phyloP scores from a whole-genome alignment of 2,329 filamentous ascomycete species.

The Venturia carpophila region DNA sequence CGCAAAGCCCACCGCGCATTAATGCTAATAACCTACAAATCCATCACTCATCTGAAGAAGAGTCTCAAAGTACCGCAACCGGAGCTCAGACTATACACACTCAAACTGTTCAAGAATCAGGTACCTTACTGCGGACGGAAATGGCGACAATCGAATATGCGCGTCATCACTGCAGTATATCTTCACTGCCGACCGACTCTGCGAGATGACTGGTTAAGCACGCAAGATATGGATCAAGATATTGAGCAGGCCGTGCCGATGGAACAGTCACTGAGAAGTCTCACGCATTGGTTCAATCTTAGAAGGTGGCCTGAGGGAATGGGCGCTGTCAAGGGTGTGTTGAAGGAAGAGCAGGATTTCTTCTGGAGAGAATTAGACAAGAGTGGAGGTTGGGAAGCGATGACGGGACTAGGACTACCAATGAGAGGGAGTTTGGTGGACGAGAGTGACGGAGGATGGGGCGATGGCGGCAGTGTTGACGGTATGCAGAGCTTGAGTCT shows the following conservation, averaged over 20 bases:
- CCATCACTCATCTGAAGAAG: slow-evolving; percentile 83
- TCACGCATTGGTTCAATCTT: slow-evolving; percentile 94
- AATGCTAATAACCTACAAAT: slow-evolving; percentile 91
- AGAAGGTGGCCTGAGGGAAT: slow-evolving; percentile 74
- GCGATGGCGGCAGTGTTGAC: slow-evolving; percentile 3
- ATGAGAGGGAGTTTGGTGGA: slow-evolving; percentile 9
- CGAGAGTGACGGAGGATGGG: slow-evolving; percentile 11
- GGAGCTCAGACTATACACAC: slow-evolving; percentile 80
- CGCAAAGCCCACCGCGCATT: slow-evolving; percentile 92
- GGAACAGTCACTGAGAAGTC: slow-evolving; percentile 78
- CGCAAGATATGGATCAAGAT: slow-evolving; percentile 84
- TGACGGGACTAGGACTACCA: slow-evolving; percentile 1
- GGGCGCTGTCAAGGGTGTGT: slow-evolving; percentile 37
- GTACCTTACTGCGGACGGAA: slow-evolving; percentile 97
- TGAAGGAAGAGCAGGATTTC: slow-evolving; percentile 41
- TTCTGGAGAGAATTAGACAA: slow-evolving; percentile 44
- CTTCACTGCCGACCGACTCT: slow-evolving; percentile 87
- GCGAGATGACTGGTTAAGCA: slow-evolving; percentile 88
- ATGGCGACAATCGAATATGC: slow-evolving; percentile 97
- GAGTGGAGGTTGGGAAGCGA: slow-evolving; percentile 25
- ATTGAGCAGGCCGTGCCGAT: slow-evolving; percentile 88
- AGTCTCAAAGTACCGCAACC: slow-evolving; percentile 84
- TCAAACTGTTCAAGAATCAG: slow-evolving; percentile 98
- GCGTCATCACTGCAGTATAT: slow-evolving; percentile 95
- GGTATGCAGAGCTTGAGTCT: slow-evolving; percentile 2